Evolutionary conservation across 306 rosid genomes (phyloP).

Genomic region (Prunus kanzakura): DNA sequence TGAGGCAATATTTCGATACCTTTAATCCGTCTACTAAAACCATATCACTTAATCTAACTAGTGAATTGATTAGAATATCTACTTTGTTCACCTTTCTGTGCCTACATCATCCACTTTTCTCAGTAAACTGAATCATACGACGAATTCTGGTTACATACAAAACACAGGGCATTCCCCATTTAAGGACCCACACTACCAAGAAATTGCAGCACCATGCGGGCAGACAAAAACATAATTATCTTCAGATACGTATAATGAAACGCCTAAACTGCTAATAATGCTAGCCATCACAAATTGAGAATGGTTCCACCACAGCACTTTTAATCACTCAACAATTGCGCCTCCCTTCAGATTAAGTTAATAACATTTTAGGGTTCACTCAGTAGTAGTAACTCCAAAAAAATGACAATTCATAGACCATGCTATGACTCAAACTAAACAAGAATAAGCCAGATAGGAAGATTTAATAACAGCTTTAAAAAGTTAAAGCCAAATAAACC

Average conservation of each 20-base stretch:
- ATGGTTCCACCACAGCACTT: background rate
- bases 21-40: background rate
- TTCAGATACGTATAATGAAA: background rate
- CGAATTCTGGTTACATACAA: background rate
- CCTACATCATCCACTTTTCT: background rate
- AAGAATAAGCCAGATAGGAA: background rate
- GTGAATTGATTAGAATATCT: background rate
- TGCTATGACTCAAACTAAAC: background rate
- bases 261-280: background rate
- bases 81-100: background rate
- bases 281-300: background rate
- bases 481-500: background rate
- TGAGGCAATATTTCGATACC: background rate
- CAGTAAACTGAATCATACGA: background rate
- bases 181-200: background rate
- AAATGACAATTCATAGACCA: background rate
- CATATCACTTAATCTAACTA: background rate
- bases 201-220: background rate
- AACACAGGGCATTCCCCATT: background rate
- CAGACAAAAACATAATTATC: background rate
- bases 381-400: background rate
- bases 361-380: slow-evolving; percentile 1
- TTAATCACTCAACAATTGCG: background rate
- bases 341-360: background rate
- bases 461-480: background rate